These are phyloP conservation scores for Urtica urens DNA, from an alignment of 306 rosid genomes.

Conservation along the genomic window DNA sequence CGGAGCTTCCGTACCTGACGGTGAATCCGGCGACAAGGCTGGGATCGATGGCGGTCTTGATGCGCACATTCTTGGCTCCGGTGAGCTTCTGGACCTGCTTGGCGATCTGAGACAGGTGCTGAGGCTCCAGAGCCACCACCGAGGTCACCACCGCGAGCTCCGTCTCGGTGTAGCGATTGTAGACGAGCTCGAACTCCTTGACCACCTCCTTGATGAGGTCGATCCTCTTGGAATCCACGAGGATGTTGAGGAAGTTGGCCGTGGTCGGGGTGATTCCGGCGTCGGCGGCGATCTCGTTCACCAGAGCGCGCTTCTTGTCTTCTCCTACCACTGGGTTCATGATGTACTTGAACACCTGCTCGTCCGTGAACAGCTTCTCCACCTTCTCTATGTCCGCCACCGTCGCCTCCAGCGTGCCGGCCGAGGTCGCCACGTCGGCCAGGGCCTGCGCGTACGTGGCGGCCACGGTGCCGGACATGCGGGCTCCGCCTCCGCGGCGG, in stretches of 20 bases:
- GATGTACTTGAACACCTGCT: conserved; percentile 36
- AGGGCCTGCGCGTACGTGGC: conserved; percentile 69
- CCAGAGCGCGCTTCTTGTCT: conserved; percentile 30
- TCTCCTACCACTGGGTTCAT: conserved; percentile 34
- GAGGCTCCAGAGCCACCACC: conserved; percentile 76
- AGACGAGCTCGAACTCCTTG: conserved; percentile 55
- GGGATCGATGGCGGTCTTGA: conserved; percentile 56
- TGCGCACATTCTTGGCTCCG: conserved; percentile 74
- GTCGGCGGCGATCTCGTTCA: conserved; percentile 40
- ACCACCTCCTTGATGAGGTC: conserved; percentile 42
- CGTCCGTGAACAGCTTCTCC: conserved; percentile 46
- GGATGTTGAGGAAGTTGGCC: conserved; percentile 53
- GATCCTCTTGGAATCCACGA: conserved; percentile 48
- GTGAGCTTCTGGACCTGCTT: conserved; percentile 94
- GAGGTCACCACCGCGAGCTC: conserved; percentile 72
- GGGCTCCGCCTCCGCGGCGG: conserved; percentile 27
- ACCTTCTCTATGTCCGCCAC: conserved; percentile 56
- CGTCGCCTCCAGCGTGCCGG: conserved; percentile 62
- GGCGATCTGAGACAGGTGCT: conserved; percentile 86
- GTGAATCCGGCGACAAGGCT: conserved; percentile 85
- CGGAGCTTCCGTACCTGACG: conserved; percentile 54
- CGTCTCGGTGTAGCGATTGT: conserved; percentile 48
- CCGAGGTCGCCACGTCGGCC: conserved; percentile 50
- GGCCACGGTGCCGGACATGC: conserved; percentile 47
- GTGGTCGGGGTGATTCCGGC: conserved; percentile 43